A percentile compares a stretch with the other conserved stretches of the same genome.
Evolutionary conservation across 108 stramenopile genomes (phyloP).

Genomic region (Stephanodiscus triporus): DNA sequence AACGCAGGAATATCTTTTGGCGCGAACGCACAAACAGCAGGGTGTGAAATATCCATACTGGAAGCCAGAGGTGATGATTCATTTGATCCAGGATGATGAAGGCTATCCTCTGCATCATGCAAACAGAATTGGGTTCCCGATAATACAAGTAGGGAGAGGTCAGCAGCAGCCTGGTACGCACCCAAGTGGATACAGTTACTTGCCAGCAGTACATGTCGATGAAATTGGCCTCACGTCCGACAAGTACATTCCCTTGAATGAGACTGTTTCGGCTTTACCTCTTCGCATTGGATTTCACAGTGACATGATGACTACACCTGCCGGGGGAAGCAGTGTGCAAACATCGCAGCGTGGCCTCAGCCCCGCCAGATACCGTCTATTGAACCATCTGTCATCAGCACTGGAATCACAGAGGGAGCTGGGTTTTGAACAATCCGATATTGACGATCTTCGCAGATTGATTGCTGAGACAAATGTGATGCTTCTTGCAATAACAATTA

Average conservation of each 20-base stretch:
- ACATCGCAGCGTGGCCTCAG: slow-evolving; percentile 68
- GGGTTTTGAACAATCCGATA: slow-evolving; percentile 93
- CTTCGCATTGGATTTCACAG: slow-evolving; percentile 86
- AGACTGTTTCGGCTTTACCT: slow-evolving; percentile 84
- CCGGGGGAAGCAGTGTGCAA: slow-evolving; percentile 23
- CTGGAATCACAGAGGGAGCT: slow-evolving; percentile 84
- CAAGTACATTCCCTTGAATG: slow-evolving; percentile 92
- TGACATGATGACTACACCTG: slow-evolving; percentile 55
- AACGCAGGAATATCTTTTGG: slow-evolving; percentile 49
- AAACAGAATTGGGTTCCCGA: slow-evolving; percentile 59
- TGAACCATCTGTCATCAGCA: slow-evolving; percentile 75
- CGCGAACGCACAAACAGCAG: slow-evolving; percentile 60
- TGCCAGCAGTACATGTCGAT: slow-evolving; percentile 88
- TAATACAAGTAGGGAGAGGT: slow-evolving; percentile 48
- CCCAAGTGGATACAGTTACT: slow-evolving; percentile 68
- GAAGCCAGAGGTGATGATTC: slow-evolving; percentile 84
- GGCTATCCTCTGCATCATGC: slow-evolving; percentile 72
- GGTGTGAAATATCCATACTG: slow-evolving; percentile 76
- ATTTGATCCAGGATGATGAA: slow-evolving; percentile 73
- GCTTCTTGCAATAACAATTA: slow-evolving; percentile 84
- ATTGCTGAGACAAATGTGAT: slow-evolving; percentile 86
- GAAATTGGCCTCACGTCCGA: slow-evolving; percentile 95
- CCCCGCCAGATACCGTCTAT: slow-evolving; percentile 80
- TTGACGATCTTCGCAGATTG: slow-evolving; percentile 84
- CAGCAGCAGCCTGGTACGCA: slow-evolving; percentile 31